A percentile compares a stretch with the other conserved stretches of the same genome.
Conservation (phyloP, 345 rosid genomes). For the Gossypium sturtianum region DNA sequence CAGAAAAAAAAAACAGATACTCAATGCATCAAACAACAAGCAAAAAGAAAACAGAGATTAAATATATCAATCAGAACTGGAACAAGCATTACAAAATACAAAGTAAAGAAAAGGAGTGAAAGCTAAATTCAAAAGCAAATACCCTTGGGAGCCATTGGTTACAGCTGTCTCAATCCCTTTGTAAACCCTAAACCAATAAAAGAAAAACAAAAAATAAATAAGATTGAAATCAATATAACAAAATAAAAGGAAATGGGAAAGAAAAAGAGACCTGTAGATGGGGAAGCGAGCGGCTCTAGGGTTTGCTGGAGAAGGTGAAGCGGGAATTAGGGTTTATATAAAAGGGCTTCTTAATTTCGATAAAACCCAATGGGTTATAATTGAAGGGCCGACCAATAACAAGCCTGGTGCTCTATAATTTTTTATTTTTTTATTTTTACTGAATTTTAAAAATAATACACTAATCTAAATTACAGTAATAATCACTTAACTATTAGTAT, state of each 20-base stretch:
- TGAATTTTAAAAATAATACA: too few relatives aligned
- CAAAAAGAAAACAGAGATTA: not conserved
- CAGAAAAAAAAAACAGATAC: not conserved
- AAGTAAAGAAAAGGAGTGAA: not conserved
- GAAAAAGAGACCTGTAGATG: slow-evolving; percentile 20
- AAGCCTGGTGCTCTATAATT: too few relatives aligned
- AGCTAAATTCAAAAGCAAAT: not conserved
- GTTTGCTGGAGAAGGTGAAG: slow-evolving; percentile 8
- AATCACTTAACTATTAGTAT: too few relatives aligned
- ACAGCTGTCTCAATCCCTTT: not conserved
- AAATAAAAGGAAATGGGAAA: not conserved
- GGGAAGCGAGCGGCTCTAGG: slow-evolving; percentile 22
- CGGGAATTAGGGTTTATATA: slow-evolving; percentile 26
- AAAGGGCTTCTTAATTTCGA: slow-evolving; percentile 6
- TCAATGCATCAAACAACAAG: not conserved
- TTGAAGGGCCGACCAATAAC: not conserved
- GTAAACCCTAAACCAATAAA: not conserved
- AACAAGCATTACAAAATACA: not conserved
- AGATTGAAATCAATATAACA: not conserved
- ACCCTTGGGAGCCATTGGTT: slow-evolving; percentile 17
- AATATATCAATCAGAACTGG: not conserved
- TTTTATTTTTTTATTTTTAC: too few relatives aligned
- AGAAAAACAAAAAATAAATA: not conserved
- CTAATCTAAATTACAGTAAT: too few relatives aligned
- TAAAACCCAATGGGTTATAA: not conserved